Conservation (phyloP, 306 rosid genomes). For the Senna tora region DNA sequence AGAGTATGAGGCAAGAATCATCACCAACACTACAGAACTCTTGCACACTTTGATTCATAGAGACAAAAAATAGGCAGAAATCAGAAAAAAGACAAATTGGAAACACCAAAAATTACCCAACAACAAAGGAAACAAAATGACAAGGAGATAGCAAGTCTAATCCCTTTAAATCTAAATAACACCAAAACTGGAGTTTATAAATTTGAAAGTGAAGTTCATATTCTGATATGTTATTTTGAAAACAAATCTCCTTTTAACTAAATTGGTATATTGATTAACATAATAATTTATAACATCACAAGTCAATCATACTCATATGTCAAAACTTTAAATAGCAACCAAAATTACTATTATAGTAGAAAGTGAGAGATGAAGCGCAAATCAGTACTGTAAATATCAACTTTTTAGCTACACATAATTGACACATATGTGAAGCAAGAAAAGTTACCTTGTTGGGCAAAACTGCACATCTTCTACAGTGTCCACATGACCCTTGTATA, state of each 20-base stretch:
- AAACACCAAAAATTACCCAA: constrained; percentile 20
- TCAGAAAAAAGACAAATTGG: constrained; percentile 25
- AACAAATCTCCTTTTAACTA: background rate
- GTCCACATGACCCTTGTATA: constrained; percentile 80
- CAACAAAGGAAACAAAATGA: constrained; percentile 3
- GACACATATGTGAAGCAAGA: constrained; percentile 26
- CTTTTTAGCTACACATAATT: constrained; percentile 13
- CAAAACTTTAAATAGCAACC: constrained; percentile 14
- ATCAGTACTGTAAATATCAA: constrained; percentile 3
- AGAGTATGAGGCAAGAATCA: constrained; percentile 89
- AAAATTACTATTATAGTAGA: constrained; percentile 26
- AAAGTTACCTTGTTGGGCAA: constrained; percentile 87
- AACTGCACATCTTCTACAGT: constrained; percentile 98
- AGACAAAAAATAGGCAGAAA: constrained; percentile 17
- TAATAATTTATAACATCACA: constrained; percentile 28
- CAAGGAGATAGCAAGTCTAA: constrained; percentile 12
- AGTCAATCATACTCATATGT: constrained; percentile 19
- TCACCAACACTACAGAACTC: constrained; percentile 99
- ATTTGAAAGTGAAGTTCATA: constrained; percentile 16
- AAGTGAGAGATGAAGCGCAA: constrained; percentile 9
- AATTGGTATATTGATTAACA: constrained; percentile 17
- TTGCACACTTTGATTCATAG: constrained; percentile 56
- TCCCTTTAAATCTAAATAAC: constrained; percentile 19
- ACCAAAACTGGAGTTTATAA: constrained; percentile 26
- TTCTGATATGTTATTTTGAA: constrained; percentile 1